Base-by-base conservation (phyloP, 306 rosid genomes). In the Leucaena leucocephala region DNA sequence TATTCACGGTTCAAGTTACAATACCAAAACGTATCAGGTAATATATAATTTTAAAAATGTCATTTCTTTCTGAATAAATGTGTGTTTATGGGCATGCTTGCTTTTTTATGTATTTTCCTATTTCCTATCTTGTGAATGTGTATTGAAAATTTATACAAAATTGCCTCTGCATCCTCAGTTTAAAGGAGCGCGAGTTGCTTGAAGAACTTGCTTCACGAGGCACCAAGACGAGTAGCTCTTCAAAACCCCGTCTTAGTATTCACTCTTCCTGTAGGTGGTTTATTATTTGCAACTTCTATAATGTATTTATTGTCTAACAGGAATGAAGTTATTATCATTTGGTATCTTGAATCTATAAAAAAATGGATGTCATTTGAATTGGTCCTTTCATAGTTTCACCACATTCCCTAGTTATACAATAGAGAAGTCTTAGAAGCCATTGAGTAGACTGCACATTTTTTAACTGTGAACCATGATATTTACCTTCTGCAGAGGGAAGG, bases 1-100 rank as follows among this genome's bases (percentile, higher is more conserved):
- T 95, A 82, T 93, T 95, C 82, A 89, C 89, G 33, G 89, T 95
- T 64, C 91, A 95, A 89, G 96, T 95, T 77, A 85, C 94, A 33
- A 90, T 95, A 84, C 98, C 99, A 59, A 95, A 90, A 77, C 94
- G 96, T 61, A 80, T 91, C 76, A 93, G 99, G 99, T 95, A 88
- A 55, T n/a, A 64, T 40, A 66, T 40, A 57, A 35, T 81, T 75
- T 79, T 81, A 59, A 75, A 66, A 21, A 46, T 78, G 68, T 77
- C 21, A 63, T 49, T 42, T 48, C n/a, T 44, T 15, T 82, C 33
- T 68, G 9, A 43, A 3, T 9, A 3, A 59, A 27, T 59, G 36
- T 59, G 66, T 59, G 17, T 61, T 33, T 12, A 33, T 10, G 40
- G 7, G 48, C 16, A 12, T 63, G 49, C 52, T 22, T 67, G 34